Base-by-base conservation (phyloP, 108 stramenopile species). In the Aurantiochytrium sp. region DNA sequence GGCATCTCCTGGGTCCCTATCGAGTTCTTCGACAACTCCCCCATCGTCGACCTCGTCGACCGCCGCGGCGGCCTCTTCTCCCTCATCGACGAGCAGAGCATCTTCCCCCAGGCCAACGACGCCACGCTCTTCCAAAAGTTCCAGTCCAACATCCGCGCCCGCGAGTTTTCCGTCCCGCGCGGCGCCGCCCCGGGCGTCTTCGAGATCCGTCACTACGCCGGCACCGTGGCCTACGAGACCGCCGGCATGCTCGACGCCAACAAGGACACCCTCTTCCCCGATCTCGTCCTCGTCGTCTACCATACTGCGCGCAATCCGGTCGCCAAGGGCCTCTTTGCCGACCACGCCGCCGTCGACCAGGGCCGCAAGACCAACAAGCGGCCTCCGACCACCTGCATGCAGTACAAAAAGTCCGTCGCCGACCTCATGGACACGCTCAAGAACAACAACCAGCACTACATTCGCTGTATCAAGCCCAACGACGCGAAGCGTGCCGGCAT, bases 141-240 rank as follows among this genome's bases (percentile, higher is more conserved):
- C 10, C 59, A 37, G 31, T 27, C 37, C 31, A 81, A 52, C 3
- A 81, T 81, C n/a, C 69, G 69, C 69, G 36, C 54, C 21, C 19
- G 69, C 32, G 27, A 41, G 32, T 55, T 48, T 39, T 36, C 65
- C 21, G 59, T 65, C n/a, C 34, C 53, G 6, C 10, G 5, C 32
- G 37, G 55, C 41, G 31, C 54, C 68, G 22, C 37, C 59, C 48
- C 48, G 4, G 22, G n/a, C 30, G 52, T n/a, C 32, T 98, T 98
- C 89, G 91, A 90, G 87, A 95, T 97, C 55, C 92, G 95, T 37
- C 97, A 97, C 86, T 97, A 97, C 87, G 97, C 97, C 3, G 97
- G 97, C 10, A 87, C 89, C 50, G 97, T 97, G 3, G 95, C 93
- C 55, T 97, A 97, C 89, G 92, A 91, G 31, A 95, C 95, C 6